Percentiles rank a stretch among this genome's conserved stretches.
These are phyloP conservation scores for Fusarium incarnatum DNA, from an alignment of 2,329 filamentous ascomycete genomes.

Conservation along the genomic window DNA sequence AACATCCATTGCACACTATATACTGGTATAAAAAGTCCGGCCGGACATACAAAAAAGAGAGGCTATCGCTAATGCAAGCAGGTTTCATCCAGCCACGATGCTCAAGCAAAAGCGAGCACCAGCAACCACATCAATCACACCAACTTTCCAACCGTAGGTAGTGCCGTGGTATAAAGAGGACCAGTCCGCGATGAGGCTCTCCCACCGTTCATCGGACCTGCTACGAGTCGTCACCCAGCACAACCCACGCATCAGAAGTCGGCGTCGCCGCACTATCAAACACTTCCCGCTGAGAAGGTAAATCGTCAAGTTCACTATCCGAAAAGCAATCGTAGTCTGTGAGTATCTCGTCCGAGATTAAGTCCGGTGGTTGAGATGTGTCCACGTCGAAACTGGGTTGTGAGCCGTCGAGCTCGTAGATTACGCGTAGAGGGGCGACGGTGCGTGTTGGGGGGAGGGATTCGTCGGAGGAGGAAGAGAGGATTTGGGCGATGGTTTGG, in stretches of 20 bases:
- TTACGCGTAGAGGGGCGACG: conserved; percentile 53
- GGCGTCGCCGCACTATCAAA: conserved; percentile 45
- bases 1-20: conserved; percentile 16
- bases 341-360: conserved; percentile 49
- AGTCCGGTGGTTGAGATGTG: conserved; percentile 52
- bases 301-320: conserved; percentile 51
- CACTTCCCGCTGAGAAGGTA: conserved; percentile 49
- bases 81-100: conserved; percentile 33
- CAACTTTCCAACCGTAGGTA: conserved; percentile 20
- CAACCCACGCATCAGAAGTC: conserved; percentile 55
- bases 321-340: conserved; percentile 55
- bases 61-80: conserved; percentile 42
- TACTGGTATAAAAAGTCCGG: conserved; percentile 14
- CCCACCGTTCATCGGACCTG: conserved; percentile 54
- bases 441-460: conserved; percentile 26
- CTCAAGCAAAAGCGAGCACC: conserved; percentile 48
- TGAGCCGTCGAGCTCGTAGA: conserved; percentile 55
- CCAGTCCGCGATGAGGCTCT: conserved; percentile 54
- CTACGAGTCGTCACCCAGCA: conserved; percentile 61
- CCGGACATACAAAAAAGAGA: conserved; percentile 20
- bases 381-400: conserved; percentile 51
- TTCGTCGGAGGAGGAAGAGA: conserved; percentile 38
- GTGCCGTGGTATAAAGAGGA: conserved; percentile 49
- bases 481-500: conserved; percentile 53
- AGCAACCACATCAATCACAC: conserved; percentile 23